These are phyloP conservation scores for Daldinia sp. DNA, from an alignment of 2,329 filamentous ascomycete species.

Conservation along the genomic window DNA sequence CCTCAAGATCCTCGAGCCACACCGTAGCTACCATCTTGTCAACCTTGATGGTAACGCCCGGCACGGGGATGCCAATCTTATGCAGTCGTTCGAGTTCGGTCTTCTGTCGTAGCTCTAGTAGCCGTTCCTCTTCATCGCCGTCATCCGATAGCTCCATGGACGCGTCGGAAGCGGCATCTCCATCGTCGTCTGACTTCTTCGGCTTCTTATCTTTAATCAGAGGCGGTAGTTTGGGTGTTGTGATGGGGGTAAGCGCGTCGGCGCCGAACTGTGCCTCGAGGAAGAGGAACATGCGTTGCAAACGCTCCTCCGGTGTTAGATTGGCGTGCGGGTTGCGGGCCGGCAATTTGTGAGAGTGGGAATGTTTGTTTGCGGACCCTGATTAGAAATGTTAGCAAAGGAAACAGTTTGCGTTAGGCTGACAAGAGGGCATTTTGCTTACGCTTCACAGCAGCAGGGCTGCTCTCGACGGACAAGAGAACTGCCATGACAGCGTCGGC, in stretches of 20 bases:
- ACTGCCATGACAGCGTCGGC: constrained; percentile 98
- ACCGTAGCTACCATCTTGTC: constrained; percentile 89
- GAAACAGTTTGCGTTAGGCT: constrained; percentile 21
- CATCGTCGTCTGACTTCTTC: constrained; percentile 48
- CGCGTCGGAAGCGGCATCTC: constrained; percentile 53
- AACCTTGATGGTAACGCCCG: constrained; percentile 86
- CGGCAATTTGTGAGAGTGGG: constrained; percentile 64
- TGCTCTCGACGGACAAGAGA: constrained; percentile 90
- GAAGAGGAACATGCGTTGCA: constrained; percentile 92
- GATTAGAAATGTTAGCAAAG: constrained; percentile 51
- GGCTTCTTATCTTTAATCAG: constrained; percentile 53
- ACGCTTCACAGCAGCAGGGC: constrained; percentile 94
- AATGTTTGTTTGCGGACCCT: constrained; percentile 71
- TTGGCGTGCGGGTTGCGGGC: constrained; percentile 79
- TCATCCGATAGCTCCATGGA: constrained; percentile 55
- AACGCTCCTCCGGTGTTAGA: constrained; percentile 78
- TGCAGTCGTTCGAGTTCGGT: constrained; percentile 83
- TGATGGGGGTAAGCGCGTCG: constrained; percentile 83
- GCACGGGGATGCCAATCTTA: constrained; percentile 87
- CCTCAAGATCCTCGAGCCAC: constrained; percentile 91
- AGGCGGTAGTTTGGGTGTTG: constrained; percentile 67
- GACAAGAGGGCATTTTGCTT: constrained; percentile 53
- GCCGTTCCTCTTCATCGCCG: constrained; percentile 57
- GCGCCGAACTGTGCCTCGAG: constrained; percentile 95
- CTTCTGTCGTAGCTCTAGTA: constrained; percentile 67